A percentile compares a stretch with the other conserved stretches of the same genome.
phyloP scores from a whole-genome alignment of 2,329 filamentous ascomycete genomes.

The Diaporthe sp. region DNA sequence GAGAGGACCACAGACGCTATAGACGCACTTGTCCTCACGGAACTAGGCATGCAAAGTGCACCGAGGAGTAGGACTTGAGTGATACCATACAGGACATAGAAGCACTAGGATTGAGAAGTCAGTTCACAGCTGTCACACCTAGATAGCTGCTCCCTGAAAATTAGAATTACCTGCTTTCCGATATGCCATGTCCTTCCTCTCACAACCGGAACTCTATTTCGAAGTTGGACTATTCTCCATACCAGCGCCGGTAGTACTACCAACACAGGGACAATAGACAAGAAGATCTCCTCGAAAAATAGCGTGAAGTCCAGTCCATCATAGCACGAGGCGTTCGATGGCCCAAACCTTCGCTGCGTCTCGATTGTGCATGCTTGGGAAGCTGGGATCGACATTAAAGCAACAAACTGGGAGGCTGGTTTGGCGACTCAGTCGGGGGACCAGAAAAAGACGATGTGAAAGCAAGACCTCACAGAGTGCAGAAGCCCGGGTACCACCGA shows the following conservation, averaged over 20 bases:
- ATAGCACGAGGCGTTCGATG: not conserved
- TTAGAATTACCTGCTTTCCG: not conserved
- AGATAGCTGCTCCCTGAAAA: not conserved
- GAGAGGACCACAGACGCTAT: not conserved
- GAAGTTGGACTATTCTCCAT: not conserved
- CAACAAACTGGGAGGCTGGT: not conserved
- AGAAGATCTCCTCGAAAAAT: not conserved
- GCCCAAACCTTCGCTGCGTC: not conserved
- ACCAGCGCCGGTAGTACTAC: not conserved
- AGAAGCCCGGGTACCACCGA: not conserved
- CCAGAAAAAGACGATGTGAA: not conserved
- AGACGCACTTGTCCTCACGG: not conserved
- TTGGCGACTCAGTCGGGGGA: not conserved
- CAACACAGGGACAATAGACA: not conserved
- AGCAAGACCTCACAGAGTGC: not conserved
- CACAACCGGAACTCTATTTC: not conserved
- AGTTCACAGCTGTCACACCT: not conserved
- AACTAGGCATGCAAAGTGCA: not conserved
- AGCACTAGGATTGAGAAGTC: not conserved
- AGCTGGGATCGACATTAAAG: not conserved
- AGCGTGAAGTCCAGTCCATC: not conserved
- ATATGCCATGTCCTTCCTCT: not conserved
- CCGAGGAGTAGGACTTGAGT: not conserved
- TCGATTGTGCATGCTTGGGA: not conserved
- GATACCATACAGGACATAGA: not conserved